Conservation (phyloP, 257 asterid species). For the Agastache rugosa region DNA sequence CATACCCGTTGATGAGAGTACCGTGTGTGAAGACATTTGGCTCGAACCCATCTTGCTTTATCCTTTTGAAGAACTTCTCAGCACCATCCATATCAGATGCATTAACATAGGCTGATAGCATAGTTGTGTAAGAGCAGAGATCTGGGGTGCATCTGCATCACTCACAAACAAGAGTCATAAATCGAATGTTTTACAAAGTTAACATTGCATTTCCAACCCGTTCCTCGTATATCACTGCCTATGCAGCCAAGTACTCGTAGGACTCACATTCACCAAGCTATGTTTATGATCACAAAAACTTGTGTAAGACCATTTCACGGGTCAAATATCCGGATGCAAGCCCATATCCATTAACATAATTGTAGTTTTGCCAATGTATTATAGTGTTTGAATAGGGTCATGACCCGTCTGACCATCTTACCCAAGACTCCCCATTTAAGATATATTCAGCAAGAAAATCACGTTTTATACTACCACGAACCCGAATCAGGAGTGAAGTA, state of each 20-base stretch:
- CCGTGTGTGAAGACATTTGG: conserved; percentile 82
- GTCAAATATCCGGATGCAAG: no score
- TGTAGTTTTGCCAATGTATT: no score
- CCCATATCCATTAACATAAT: no score
- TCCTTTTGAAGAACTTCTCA: conserved; percentile 81
- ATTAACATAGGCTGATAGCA: conserved; percentile 85
- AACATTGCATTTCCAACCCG: background rate
- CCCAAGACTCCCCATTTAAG: no score
- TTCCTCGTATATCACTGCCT: background rate
- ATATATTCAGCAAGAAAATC: background rate
- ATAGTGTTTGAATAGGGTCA: no score
- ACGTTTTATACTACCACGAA: background rate
- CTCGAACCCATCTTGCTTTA: conserved; percentile 74
- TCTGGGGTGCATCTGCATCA: conserved; percentile 75
- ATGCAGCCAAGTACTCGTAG: background rate
- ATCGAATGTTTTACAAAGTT: background rate
- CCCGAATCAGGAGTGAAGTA: conserved; percentile 22
- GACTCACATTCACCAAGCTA: background rate
- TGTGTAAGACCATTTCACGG: no score
- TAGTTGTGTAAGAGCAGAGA: conserved; percentile 88
- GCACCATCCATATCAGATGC: conserved; percentile 96
- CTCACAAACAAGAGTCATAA: conserved; percentile 19
- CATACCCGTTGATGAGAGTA: conserved; percentile 83
- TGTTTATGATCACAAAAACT: no score
- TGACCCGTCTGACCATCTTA: no score